A percentile compares a stretch with the other conserved stretches of the same genome.
Evolutionary conservation across 108 stramenopile species (phyloP).

Genomic region (Epithemia pelagica): DNA sequence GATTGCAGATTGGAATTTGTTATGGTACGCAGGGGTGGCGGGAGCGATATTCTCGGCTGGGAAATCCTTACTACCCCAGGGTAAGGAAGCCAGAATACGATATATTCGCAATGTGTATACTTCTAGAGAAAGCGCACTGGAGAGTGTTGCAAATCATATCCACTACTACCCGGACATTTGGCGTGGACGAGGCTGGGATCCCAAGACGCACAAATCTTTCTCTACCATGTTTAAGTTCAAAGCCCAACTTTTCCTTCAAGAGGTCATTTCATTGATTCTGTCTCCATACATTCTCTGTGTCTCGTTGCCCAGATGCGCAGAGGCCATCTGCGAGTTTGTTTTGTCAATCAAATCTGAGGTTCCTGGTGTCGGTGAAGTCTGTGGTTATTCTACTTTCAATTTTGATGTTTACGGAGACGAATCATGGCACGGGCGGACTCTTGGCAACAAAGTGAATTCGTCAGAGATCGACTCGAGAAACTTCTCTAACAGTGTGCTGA

Average conservation of each 20-base stretch:
- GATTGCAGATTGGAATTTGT: slow-evolving; percentile 83
- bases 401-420: slow-evolving; percentile 81
- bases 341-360: slow-evolving; percentile 67
- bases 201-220: slow-evolving; percentile 50
- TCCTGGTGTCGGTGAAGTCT: slow-evolving; percentile 82
- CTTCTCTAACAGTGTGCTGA: background rate
- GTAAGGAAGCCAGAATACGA: slow-evolving; percentile 37
- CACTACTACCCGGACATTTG: slow-evolving; percentile 88
- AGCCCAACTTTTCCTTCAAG: slow-evolving; percentile 62
- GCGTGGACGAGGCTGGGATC: slow-evolving; percentile 69
- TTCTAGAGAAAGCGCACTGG: slow-evolving; percentile 66
- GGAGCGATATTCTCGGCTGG: slow-evolving; percentile 79
- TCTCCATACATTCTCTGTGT: slow-evolving; percentile 86
- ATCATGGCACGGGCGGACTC: slow-evolving; percentile 55
- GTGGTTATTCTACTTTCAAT: slow-evolving; percentile 89
- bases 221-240: slow-evolving; percentile 80
- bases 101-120: slow-evolving; percentile 47
- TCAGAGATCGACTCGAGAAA: background rate
- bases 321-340: slow-evolving; percentile 78
- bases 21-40: slow-evolving; percentile 86
- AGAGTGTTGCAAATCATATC: slow-evolving; percentile 68
- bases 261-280: slow-evolving; percentile 75
- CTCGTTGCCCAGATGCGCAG: slow-evolving; percentile 79
- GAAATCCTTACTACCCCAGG: slow-evolving; percentile 60
- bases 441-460: slow-evolving; percentile 13